A percentile compares a stretch with the other conserved stretches of the same genome.
Conservation (phyloP, 345 rosid genomes). For the Erysimum cheiranthoides region DNA sequence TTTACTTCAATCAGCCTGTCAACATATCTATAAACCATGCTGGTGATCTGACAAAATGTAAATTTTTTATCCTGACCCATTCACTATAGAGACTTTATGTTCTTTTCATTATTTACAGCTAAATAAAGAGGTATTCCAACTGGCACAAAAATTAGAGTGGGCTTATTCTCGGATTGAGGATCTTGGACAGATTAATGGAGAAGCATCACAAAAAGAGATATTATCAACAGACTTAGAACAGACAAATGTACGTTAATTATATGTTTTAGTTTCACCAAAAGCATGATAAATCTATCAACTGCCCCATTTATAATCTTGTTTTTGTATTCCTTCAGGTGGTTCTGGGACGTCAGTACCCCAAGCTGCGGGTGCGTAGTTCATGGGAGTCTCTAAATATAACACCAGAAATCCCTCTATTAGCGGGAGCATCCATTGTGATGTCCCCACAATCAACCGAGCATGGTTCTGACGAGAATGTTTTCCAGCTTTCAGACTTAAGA, state of each 20-base stretch:
- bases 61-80: conserved; percentile 16
- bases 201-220: conserved; percentile 38
- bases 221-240: conserved; percentile 52
- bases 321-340: conserved; percentile 54
- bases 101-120: conserved; percentile 53
- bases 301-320: conserved; percentile 15
- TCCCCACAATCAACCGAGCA: conserved; percentile 65
- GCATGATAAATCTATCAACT: conserved; percentile 26
- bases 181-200: conserved; percentile 52
- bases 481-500: conserved; percentile 60
- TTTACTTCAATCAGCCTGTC: conserved; percentile 21
- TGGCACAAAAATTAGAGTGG: conserved; percentile 59
- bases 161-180: conserved; percentile 69
- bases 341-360: conserved; percentile 65
- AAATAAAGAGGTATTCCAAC: conserved; percentile 59
- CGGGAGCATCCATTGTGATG: conserved; percentile 50
- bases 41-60: conserved; percentile 1
- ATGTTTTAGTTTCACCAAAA: background rate
- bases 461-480: conserved; percentile 62
- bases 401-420: conserved; percentile 51
- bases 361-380: conserved; percentile 66
- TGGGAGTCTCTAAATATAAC: conserved; percentile 59
- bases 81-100: conserved; percentile 27
- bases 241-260: conserved; percentile 22
- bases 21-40: conserved; percentile 8